Base-by-base conservation (phyloP, 345 rosid species). In the Aquilaria sinensis region DNA sequence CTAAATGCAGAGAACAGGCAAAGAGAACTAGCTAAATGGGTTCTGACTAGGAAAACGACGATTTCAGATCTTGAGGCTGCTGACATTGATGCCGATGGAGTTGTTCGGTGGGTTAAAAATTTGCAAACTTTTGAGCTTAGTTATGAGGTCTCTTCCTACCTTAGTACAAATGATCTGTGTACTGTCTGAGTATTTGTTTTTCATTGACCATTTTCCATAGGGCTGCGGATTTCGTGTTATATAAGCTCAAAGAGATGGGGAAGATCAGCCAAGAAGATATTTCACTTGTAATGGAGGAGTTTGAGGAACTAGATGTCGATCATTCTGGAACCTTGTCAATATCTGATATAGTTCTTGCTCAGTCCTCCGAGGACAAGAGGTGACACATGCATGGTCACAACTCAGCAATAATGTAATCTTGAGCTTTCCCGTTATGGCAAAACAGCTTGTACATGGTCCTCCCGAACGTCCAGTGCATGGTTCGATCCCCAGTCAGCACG, bases 231-330 rank as follows among this genome's bases (percentile, higher is more conserved):
- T 37, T 37, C 57, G 30, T 85, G 9, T 10, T 85, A 16, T 80
- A 76, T 55, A 85, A 85, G 80, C 95, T 87, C 43, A 83, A 79
- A 69, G 95, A 87, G 80, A 85, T 81, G 85, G 89, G 85, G 43
- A 85, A 85, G 81, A 78, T 87, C 45, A 79, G 62, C 67, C 77
- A 78, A 70, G 82, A 83, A 49, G 95, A 85, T 47, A 70, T 85
- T 30, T 48, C 76, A 12, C 61, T 57, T 10, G 51, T 75, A 43
- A 51, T 83, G 80, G 75, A 85, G 64, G 85, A 84, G 78, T 87
- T 85, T 56, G 79, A 87, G 74, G 76, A 76, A 8, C 88, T 83
- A 61, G 90, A 81, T 49, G 75, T 76, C 12, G 54, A 67, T 29
- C 64, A 67, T 31, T 59, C 70, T 0, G 70, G 70, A 41, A 66